Percentiles rank a stretch among this genome's conserved stretches.
These are phyloP conservation scores for Trichoderma sp. DNA, from an alignment of 2,329 filamentous ascomycete genomes.

Conservation along the genomic window DNA sequence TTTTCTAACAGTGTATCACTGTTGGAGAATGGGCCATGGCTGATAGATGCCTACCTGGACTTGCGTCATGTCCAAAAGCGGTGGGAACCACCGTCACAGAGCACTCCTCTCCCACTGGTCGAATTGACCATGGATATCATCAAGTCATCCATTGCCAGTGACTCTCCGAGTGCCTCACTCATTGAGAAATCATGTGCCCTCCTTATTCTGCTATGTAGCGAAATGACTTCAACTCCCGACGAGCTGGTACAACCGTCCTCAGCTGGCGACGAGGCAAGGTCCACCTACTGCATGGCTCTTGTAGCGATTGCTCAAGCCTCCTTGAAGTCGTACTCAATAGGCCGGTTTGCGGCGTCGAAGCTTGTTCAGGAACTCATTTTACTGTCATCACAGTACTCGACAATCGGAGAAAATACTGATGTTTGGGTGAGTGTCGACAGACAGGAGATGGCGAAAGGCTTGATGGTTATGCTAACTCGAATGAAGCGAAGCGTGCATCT, in stretches of 20 bases:
- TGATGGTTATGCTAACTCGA: slow-evolving; percentile 31
- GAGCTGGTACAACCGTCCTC: slow-evolving; percentile 38
- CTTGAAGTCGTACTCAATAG: slow-evolving; percentile 40
- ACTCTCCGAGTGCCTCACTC: slow-evolving; percentile 32
- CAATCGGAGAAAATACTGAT: slow-evolving; percentile 43
- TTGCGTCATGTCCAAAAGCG: slow-evolving; percentile 46
- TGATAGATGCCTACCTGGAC: slow-evolving; percentile 52
- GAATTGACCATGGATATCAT: slow-evolving; percentile 43
- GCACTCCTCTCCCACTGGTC: slow-evolving; percentile 43
- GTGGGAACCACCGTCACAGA: slow-evolving; percentile 40
- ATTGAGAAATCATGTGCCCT: slow-evolving; percentile 44
- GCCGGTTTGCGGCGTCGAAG: slow-evolving; percentile 48
- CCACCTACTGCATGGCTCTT: slow-evolving; percentile 45
- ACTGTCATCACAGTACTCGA: slow-evolving; percentile 39
- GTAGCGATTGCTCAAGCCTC: slow-evolving; percentile 44
- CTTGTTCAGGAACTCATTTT: slow-evolving; percentile 48
- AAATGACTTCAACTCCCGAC: slow-evolving; percentile 42
- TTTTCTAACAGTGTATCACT: slow-evolving; percentile 42
- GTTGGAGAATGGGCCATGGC: slow-evolving; percentile 50
- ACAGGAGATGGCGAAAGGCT: not conserved
- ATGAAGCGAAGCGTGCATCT: slow-evolving; percentile 38
- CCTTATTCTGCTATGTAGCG: slow-evolving; percentile 48
- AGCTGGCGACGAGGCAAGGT: slow-evolving; percentile 37
- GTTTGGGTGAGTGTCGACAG: slow-evolving; percentile 44
- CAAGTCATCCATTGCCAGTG: slow-evolving; percentile 31